Conservation (phyloP, 2,329 filamentous ascomycete genomes). For the Bertia moriformis region DNA sequence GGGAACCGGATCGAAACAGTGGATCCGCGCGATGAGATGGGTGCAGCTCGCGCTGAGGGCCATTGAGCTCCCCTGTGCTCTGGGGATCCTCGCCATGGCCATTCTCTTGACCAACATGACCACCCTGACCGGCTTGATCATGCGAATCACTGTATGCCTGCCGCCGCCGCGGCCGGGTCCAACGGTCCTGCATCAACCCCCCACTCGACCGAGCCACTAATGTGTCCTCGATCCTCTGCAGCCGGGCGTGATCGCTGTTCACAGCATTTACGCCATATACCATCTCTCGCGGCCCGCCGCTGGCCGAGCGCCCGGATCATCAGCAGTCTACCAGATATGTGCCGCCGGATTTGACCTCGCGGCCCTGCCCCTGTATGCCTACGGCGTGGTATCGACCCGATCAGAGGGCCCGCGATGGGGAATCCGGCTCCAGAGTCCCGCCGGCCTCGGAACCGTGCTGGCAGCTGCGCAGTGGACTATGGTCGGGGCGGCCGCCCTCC, state of each 20-base stretch:
- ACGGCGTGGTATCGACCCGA: constrained; percentile 30
- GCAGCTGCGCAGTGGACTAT: constrained; percentile 56
- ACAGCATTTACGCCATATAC: constrained; percentile 66
- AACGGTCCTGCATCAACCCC: neutral
- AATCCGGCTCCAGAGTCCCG: constrained; percentile 46
- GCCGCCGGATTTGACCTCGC: constrained; percentile 56
- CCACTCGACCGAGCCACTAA: neutral
- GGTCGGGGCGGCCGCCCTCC: constrained; percentile 48
- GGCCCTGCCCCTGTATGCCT: constrained; percentile 38
- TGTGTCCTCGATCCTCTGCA: constrained; percentile 16
- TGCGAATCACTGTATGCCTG: constrained; percentile 59
- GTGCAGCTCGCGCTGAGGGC: constrained; percentile 56
- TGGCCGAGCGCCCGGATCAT: constrained; percentile 61
- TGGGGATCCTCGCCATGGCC: constrained; percentile 60
- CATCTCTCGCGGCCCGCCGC: constrained; percentile 61
- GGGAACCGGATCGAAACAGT: too few species aligned
- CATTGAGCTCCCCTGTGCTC: constrained; percentile 51
- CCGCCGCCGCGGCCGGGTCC: neutral
- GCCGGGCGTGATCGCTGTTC: constrained; percentile 61
- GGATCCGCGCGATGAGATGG: too few species aligned
- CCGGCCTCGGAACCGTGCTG: constrained; percentile 42
- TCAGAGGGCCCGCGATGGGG: constrained; percentile 40
- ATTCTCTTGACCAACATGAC: constrained; percentile 61
- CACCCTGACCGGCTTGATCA: constrained; percentile 55
- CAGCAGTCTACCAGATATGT: constrained; percentile 81